Evolutionary conservation across 2,329 filamentous ascomycete species (phyloP).

Genomic region (Teratosphaeria destructans): DNA sequence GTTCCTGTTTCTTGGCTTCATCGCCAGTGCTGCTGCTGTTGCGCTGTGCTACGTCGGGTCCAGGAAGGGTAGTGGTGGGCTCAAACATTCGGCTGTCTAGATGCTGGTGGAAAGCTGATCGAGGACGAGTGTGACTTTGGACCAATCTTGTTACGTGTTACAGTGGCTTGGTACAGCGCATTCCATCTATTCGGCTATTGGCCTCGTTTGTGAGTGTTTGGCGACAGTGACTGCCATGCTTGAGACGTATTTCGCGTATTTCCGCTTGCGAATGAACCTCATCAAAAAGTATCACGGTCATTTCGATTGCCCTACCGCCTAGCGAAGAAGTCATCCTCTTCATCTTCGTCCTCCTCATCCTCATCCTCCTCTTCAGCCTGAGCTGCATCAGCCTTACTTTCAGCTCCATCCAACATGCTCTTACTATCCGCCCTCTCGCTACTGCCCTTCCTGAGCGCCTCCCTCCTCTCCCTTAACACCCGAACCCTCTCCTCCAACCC

Average conservation of each 20-base stretch:
- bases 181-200: background rate
- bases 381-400: background rate
- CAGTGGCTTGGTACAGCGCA: background rate
- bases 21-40: slow-evolving; percentile 7
- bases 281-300: background rate
- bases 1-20: slow-evolving; percentile 16
- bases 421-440: background rate
- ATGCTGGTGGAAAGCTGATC: background rate
- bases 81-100: slow-evolving; percentile 1
- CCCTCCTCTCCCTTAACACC: slow-evolving; percentile 35
- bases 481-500: slow-evolving; percentile 35
- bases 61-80: slow-evolving; percentile 3
- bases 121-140: background rate
- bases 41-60: slow-evolving; percentile 6
- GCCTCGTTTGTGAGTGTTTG: background rate
- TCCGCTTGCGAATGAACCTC: background rate
- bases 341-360: slow-evolving; percentile 12
- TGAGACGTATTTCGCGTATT: background rate
- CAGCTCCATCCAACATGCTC: background rate
- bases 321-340: slow-evolving; percentile 10
- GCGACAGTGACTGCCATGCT: background rate
- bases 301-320: background rate
- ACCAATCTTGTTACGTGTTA: background rate
- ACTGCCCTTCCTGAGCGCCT: slow-evolving; percentile 25
- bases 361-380: slow-evolving; percentile 7